Base-by-base conservation (phyloP, 1,139 yeast genomes). In the Sugiyamaella pinicola region DNA sequence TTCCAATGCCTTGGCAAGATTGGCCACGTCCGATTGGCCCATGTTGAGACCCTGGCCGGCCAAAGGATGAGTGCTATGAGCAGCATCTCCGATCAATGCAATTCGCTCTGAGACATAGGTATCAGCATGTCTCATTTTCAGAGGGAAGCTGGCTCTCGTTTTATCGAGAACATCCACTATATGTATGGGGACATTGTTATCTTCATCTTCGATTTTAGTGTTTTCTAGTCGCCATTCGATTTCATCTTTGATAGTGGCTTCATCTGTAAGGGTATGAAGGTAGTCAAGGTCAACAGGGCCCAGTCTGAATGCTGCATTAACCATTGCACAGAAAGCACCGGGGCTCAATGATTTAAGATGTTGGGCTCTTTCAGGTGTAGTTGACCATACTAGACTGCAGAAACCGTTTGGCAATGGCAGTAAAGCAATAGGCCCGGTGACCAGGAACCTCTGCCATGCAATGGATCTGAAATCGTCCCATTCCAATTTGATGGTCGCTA, bases 31-130 rank as follows among this genome's bases (percentile, higher is more conserved):
- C 33, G 86, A 84, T 68, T 91, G 97, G n/a, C 99, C 99, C 96
- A 93, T 90, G 68, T 93, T 93, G 56, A 93, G 79, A 13, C 99
- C 99, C 71, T 95, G 99, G 3, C 99, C 99, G 1, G 98, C 98
- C 55, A 93, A 76, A 2, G 99, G 99, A 68, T 93, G 99, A 1
- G 96, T 88, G 0, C 98, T 86, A 63, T 93, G 99, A 0, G 98
- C 99, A 1, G 99, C 99, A 70, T 93, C 99, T 18, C 99, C 99
- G 8, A 93, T 86, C 18, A 93, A 74, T 0, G 98, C 99, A 31
- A 91, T 80, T 60, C 99, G 77, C 4, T 87, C 91, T 1, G 83
- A 81, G 13, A 88, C 82, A 66, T 95, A 93, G 0, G 87, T 81
- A 64, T 93, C 98, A 2, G 96, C 96, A 65, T 95, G 98, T 22